phyloP scores from a whole-genome alignment of 2,329 filamentous ascomycete genomes.

The Plectosphaerella plurivora region DNA sequence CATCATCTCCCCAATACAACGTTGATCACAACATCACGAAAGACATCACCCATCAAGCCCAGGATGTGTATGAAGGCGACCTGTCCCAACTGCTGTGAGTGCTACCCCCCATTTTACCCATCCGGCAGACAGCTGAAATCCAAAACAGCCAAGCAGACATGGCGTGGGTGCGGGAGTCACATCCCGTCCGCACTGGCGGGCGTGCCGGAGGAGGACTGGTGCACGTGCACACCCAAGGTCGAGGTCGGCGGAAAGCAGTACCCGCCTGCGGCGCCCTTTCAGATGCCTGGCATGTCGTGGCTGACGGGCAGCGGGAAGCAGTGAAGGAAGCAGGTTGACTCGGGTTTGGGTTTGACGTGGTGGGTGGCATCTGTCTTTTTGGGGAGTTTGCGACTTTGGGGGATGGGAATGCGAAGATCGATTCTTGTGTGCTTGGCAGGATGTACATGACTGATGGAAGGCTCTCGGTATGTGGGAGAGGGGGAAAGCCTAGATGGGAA shows the following conservation, averaged over 20 bases:
- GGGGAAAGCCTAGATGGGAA: no score
- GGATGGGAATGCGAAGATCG: background rate
- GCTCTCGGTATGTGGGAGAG: no score
- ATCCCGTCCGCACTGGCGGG: slow-evolving; percentile 37
- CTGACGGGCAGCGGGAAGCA: slow-evolving; percentile 17
- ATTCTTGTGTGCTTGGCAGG: background rate
- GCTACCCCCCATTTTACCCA: background rate
- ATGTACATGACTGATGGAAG: background rate
- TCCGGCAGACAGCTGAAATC: background rate
- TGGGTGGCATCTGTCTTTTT: background rate
- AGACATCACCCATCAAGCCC: background rate
- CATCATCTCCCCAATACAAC: background rate
- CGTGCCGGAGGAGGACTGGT: slow-evolving; percentile 41
- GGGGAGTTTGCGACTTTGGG: background rate
- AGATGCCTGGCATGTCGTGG: slow-evolving; percentile 34
- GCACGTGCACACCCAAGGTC: slow-evolving; percentile 39
- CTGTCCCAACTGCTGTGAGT: slow-evolving; percentile 37
- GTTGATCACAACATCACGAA: background rate
- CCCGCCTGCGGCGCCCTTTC: slow-evolving; percentile 35
- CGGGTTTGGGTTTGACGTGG: background rate
- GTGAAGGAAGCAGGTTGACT: background rate
- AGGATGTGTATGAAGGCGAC: slow-evolving; percentile 37
- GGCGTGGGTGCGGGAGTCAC: slow-evolving; percentile 46
- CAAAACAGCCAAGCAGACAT: slow-evolving; percentile 39
- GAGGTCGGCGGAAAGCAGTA: slow-evolving; percentile 39